phyloP scores from a whole-genome alignment of 139 green algal genomes.

The Picochlorum costavermella region DNA sequence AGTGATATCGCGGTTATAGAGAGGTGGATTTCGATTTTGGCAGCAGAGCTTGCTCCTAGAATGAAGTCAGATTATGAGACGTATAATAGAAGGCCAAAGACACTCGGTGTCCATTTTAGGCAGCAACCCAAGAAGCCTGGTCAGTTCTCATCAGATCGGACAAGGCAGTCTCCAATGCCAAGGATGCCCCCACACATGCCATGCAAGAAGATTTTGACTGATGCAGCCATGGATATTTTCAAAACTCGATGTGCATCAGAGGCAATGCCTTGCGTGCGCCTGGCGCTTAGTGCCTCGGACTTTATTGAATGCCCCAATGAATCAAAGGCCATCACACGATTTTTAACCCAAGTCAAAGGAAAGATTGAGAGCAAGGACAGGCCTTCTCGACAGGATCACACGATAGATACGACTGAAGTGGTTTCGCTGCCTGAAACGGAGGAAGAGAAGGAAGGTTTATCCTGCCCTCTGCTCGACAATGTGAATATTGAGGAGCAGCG shows the following conservation, averaged over 20 bases:
- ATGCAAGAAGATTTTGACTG: background rate
- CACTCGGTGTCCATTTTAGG: slow-evolving; percentile 44
- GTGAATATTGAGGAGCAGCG: slow-evolving; percentile 25
- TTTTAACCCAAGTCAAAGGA: slow-evolving; percentile 16
- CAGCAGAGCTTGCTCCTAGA: slow-evolving; percentile 59
- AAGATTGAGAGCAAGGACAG: background rate
- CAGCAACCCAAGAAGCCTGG: background rate
- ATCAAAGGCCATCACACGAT: slow-evolving; percentile 25
- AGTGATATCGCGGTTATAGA: slow-evolving; percentile 24
- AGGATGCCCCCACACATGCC: background rate
- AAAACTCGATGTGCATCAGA: slow-evolving; percentile 27
- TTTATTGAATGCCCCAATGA: slow-evolving; percentile 28
- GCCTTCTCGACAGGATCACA: background rate
- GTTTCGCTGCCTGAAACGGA: background rate
- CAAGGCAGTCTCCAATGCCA: slow-evolving; percentile 44
- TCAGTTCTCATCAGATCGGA: slow-evolving; percentile 21
- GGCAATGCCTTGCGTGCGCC: slow-evolving; percentile 48
- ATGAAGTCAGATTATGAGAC: slow-evolving; percentile 42
- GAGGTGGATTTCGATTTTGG: slow-evolving; percentile 60
- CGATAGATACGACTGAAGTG: background rate
- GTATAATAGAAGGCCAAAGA: slow-evolving; percentile 35
- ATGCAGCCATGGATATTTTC: background rate
- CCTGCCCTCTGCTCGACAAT: background rate
- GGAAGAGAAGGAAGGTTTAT: background rate
- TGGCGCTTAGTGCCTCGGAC: slow-evolving; percentile 51